Conservation (phyloP, 768 basidiomycete genomes). For the Macrolepiota fuliginosa region DNA sequence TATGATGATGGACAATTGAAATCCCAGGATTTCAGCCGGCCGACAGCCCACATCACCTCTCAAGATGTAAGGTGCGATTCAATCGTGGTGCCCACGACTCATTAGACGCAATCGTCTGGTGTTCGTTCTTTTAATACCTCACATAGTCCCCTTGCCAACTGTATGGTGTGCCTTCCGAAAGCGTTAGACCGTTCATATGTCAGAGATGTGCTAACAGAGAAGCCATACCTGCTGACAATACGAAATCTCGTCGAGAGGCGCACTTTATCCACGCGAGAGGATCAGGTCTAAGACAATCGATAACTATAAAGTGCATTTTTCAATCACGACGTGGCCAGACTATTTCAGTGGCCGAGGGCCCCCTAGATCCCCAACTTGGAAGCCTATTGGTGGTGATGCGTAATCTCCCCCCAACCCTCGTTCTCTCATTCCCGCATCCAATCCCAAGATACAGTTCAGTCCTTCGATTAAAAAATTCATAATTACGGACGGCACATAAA, state of each 20-base stretch:
- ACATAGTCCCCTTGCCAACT: constrained; percentile 11
- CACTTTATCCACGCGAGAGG: neutral
- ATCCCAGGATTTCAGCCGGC: constrained; percentile 9
- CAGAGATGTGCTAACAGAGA: neutral
- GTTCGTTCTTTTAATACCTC: constrained; percentile 6
- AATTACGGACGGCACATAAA: neutral
- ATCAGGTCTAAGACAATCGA: neutral
- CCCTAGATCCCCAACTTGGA: neutral
- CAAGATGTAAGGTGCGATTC: constrained; percentile 4
- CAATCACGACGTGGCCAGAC: neutral
- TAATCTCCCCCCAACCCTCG: constrained; percentile 6
- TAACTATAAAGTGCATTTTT: neutral
- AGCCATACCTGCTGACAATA: neutral
- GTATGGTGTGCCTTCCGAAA: neutral
- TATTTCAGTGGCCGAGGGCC: neutral
- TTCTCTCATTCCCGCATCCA: neutral
- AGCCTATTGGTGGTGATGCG: constrained; percentile 1
- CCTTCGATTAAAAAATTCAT: neutral
- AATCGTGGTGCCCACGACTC: constrained; percentile 3
- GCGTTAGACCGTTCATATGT: constrained; percentile 6
- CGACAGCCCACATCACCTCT: neutral
- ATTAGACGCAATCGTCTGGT: neutral
- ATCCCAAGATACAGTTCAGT: neutral
- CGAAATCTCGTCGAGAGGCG: neutral
- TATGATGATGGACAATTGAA: neutral